Conservation (phyloP, 2,329 filamentous ascomycete genomes). For the Ophiostoma quercus region DNA sequence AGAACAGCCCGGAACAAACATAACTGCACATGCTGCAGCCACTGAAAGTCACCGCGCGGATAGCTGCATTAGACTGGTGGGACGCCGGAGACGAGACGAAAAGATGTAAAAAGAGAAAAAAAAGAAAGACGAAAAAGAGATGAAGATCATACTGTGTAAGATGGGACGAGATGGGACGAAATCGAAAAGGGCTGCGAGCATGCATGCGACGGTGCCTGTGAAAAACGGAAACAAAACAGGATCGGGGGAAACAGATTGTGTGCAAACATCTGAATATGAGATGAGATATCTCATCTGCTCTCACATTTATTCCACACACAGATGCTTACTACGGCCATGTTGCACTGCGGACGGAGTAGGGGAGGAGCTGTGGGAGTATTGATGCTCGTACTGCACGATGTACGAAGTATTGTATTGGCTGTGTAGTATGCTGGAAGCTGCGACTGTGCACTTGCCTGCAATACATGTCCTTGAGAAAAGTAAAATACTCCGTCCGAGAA, state of each 20-base stretch:
- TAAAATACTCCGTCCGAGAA: not conserved
- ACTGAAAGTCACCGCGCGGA: not conserved
- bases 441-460: not conserved
- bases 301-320: not conserved
- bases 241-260: not conserved
- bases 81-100: not conserved
- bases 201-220: not conserved
- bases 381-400: not conserved
- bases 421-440: not conserved
- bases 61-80: constrained; percentile 6
- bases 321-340: constrained; percentile 1
- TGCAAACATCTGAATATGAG: not conserved
- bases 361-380: not conserved
- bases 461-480: not conserved
- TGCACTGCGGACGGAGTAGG: constrained; percentile 8
- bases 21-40: not conserved
- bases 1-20: not conserved
- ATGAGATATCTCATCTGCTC: not conserved
- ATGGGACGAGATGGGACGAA: constrained; percentile 1
- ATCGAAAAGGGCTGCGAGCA: not conserved
- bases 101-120: not conserved
- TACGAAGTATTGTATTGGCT: not conserved
- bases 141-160: not conserved
- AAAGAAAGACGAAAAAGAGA: not conserved
- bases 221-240: not conserved